Conservation (phyloP, 1,139 yeast species). For the Meyerozyma guilliermondii region DNA sequence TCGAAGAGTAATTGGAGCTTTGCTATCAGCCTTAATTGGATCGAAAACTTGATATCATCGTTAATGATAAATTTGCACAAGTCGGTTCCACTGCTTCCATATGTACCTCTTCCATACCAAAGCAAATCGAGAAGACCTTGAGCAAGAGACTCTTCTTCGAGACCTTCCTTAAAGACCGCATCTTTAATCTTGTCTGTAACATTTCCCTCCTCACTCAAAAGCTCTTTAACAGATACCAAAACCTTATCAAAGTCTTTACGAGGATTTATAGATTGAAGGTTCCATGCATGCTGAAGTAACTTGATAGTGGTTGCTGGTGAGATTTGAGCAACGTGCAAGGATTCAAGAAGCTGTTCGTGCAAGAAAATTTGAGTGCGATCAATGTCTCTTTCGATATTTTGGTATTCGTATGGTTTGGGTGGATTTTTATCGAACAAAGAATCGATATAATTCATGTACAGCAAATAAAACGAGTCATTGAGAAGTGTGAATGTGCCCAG, state of each 20-base stretch:
- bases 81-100: slow-evolving; percentile 6
- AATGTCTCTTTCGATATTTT: slow-evolving; percentile 25
- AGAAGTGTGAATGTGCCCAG: slow-evolving; percentile 5
- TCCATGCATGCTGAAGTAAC: slow-evolving; percentile 20
- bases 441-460: slow-evolving; percentile 25
- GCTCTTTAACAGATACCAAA: not conserved
- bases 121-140: slow-evolving; percentile 15
- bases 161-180: slow-evolving; percentile 16
- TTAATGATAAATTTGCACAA: slow-evolving; percentile 14
- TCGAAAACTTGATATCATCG: slow-evolving; percentile 21
- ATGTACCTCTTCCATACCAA: slow-evolving; percentile 8
- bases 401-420: slow-evolving; percentile 35
- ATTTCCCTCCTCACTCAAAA: not conserved
- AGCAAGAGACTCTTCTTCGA: slow-evolving; percentile 21
- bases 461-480: slow-evolving; percentile 18
- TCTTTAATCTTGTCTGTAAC: slow-evolving; percentile 9
- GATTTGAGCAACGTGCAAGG: slow-evolving; percentile 7
- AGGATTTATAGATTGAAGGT: slow-evolving; percentile 12
- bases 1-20: slow-evolving; percentile 8
- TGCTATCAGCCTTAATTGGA: slow-evolving; percentile 18
- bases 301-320: slow-evolving; percentile 11
- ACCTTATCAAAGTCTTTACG: not conserved
- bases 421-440: slow-evolving; percentile 20
- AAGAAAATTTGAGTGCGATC: slow-evolving; percentile 24
- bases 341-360: slow-evolving; percentile 7